Percentiles rank a stretch among this genome's conserved stretches.
These are phyloP conservation scores for Collybia mongolica DNA, from an alignment of 768 basidiomycete species.

Conservation along the genomic window DNA sequence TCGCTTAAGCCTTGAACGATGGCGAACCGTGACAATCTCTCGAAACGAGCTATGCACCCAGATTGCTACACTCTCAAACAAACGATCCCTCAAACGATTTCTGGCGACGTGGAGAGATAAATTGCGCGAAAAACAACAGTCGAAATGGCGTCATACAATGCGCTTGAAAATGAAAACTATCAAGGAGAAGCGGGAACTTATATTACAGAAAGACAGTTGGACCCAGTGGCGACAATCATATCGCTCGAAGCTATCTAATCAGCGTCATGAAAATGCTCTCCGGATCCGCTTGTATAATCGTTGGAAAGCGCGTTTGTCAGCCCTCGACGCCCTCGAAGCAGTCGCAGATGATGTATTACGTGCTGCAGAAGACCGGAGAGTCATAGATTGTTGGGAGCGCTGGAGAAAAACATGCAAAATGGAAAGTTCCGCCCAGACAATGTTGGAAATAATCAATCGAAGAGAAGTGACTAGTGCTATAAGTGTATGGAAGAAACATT, in stretches of 20 bases:
- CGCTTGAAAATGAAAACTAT: slow-evolving; percentile 65
- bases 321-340: slow-evolving; percentile 42
- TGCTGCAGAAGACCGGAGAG: slow-evolving; percentile 31
- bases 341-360: slow-evolving; percentile 49
- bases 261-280: slow-evolving; percentile 46
- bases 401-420: slow-evolving; percentile 55
- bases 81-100: slow-evolving; percentile 38
- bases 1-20: slow-evolving; percentile 55
- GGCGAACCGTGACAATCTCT: slow-evolving; percentile 46
- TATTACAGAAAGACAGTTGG: slow-evolving; percentile 60
- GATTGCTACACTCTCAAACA: slow-evolving; percentile 42
- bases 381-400: slow-evolving; percentile 47
- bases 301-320: slow-evolving; percentile 51
- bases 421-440: slow-evolving; percentile 39
- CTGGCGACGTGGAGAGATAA: slow-evolving; percentile 54
- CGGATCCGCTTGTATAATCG: slow-evolving; percentile 39
- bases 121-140: slow-evolving; percentile 53
- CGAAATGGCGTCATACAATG: slow-evolving; percentile 68
- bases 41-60: slow-evolving; percentile 38
- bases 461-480: slow-evolving; percentile 51
- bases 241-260: slow-evolving; percentile 47
- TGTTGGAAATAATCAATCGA: slow-evolving; percentile 42
- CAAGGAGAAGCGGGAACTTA: slow-evolving; percentile 52
- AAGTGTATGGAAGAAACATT: slow-evolving; percentile 43
- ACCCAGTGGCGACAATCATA: slow-evolving; percentile 63